Base-by-base conservation (phyloP, 176 grass and related monocot genomes). In the Panicum miliaceum region DNA sequence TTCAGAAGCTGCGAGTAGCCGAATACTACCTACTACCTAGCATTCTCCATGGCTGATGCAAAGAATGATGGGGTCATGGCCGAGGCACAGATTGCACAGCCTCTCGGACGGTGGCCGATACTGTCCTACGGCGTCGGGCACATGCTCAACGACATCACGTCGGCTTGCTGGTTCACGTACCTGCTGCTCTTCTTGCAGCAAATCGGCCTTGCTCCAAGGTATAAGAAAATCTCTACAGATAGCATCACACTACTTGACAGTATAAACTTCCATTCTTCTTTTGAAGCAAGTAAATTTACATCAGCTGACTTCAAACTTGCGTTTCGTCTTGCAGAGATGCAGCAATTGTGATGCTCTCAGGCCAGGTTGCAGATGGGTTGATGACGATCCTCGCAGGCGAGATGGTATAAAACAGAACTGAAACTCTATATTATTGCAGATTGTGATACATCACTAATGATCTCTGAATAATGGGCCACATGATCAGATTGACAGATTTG, bases 61-160 rank as follows among this genome's bases (percentile, higher is more conserved):
- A 90, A 90, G 81, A n/a, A 59, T 20, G 88, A 66, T 20, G 68
- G 79, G 12, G 46, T 47, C 23, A 3, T 77, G 64, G 12, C 40
- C 35, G 88, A 85, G 78, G 77, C 35, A 37, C 85, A 60, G 79
- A 32, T 87, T 25, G 73, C 78, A 8, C 51, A 68, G 36, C 84
- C 84, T 15, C 72, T 94, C 0, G 84, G 87, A 69, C 85, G 92
- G 85, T 91, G 81, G 70, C 76, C 92, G 25, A 48, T 88, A 43
- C 81, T 91, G 26, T 94, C 89, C 0, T 94, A 94, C 75, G 92
- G 92, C 72, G 86, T 84, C 41, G 92, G 92, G 7, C 92, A 94
- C 89, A 94, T 94, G 92, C 84, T 94, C 6, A 94, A 94, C 53
- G 92, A 94, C 77, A 89, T 94, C 84, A 94, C 92, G 13, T 91